Evolutionary conservation across 306 rosid genomes (phyloP).

Genomic region (Quercus alba): DNA sequence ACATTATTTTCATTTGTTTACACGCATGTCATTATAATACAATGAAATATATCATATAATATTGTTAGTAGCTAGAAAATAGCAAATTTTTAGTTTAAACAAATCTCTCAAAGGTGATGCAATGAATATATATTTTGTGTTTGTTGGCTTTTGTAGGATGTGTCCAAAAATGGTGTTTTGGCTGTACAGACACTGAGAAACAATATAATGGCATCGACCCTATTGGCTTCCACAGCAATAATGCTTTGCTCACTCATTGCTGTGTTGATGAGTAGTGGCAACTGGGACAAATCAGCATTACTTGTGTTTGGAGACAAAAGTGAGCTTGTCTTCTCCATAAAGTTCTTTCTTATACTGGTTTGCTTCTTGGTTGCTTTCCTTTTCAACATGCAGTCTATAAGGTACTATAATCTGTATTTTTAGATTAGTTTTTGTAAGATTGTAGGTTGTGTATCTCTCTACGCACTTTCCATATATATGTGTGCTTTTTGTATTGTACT

Average conservation of each 20-base stretch:
- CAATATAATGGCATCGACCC: conserved; percentile 95
- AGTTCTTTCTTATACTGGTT: conserved; percentile 65
- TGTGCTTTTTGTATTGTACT: too few species aligned
- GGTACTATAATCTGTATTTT: conserved; percentile 19
- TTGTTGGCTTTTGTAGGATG: conserved; percentile 36
- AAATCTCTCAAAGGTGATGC: too few species aligned
- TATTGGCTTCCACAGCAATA: conserved; percentile 84
- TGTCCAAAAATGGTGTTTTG: conserved; percentile 63
- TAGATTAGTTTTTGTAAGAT: too few species aligned
- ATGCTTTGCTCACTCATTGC: conserved; percentile 81
- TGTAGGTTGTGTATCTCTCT: too few species aligned
- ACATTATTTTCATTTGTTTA: not conserved
- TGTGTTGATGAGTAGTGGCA: conserved; percentile 50
- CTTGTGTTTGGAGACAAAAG: conserved; percentile 48
- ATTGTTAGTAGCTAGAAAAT: too few species aligned
- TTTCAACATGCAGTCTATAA: conserved; percentile 77
- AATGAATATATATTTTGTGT: too few species aligned
- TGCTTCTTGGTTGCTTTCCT: conserved; percentile 73
- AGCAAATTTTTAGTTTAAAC: too few species aligned
- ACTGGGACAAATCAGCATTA: not conserved
- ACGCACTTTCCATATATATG: too few species aligned
- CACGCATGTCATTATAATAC: not conserved
- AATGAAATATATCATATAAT: too few species aligned
- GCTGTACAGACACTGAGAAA: conserved; percentile 84
- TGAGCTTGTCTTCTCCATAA: conserved; percentile 41